Evolutionary conservation across 2,329 filamentous ascomycete species (phyloP), one percentile per base, ranked within the genome.

Genomic region (Aspergillus viridinutans): DNA sequence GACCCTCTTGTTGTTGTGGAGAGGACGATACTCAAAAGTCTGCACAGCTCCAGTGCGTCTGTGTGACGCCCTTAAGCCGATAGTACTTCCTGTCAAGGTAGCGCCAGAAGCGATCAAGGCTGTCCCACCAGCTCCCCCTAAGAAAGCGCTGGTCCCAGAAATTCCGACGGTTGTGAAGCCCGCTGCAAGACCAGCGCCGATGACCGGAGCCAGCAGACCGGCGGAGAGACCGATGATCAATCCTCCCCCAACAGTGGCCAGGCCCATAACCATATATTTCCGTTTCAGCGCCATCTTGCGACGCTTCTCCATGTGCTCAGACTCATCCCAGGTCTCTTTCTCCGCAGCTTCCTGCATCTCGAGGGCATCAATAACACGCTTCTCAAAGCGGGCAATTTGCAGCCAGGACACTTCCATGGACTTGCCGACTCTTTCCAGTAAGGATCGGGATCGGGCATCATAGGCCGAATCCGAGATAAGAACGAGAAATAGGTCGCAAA

Each of bases 321-420:
- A 88, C 72, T 99, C 94, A 64, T 97, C 95, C 94, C 94, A 99
- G 61, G 93, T 96, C 75, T 99, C 94, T 68, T 93, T 95, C 61
- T 92, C 89, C 5, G 91, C 90, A 49, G 90, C 87, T 73, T 97
- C 92, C 75, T 97, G 93, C 91, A 99, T 97, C 74, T 99, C 94
- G 23, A 99, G 79, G 1, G 94, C 92, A 74, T 99, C 94, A 7
- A 94, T 97, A 5, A 99, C 91, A 53, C 92, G 88, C 77, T 97
- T 97, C 76, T 99, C 94, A 68, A 99, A 99, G 42, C 91, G 87
- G 74, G 92, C 96, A 57, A 97, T 96, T 63, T 99, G 94, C 54
- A 95, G 80, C 91, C 90, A 96, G 12, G 88, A 83, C 7, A 99
- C 87, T 45, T 90, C 86, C 64, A 99, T 83, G 59, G 89, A 88